phyloP scores from a whole-genome alignment of 257 asterid genomes.

The Solanum sejunctum region DNA sequence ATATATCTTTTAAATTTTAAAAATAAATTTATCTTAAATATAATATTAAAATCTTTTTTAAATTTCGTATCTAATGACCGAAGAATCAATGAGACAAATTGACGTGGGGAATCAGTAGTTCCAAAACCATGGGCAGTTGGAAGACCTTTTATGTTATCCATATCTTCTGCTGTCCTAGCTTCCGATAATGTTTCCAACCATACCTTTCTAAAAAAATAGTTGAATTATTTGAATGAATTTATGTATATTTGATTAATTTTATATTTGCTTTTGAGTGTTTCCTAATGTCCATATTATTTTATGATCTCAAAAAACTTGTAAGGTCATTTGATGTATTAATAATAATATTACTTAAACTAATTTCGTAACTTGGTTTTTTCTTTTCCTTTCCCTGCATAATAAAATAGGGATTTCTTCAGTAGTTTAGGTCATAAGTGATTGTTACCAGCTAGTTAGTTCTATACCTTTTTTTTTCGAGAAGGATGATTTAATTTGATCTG shows the following conservation, averaged over 20 bases:
- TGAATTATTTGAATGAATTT: too few relatives aligned
- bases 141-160: neutral
- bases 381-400: too few relatives aligned
- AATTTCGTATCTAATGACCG: neutral
- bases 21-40: too few relatives aligned
- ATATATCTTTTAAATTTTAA: too few relatives aligned
- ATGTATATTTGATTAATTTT: too few relatives aligned
- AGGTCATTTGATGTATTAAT: neutral
- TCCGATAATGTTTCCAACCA: neutral
- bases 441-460: too few relatives aligned
- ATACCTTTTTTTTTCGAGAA: too few relatives aligned
- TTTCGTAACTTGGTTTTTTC: too few relatives aligned
- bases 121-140: neutral
- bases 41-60: too few relatives aligned
- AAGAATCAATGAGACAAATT: neutral
- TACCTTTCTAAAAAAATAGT: too few relatives aligned
- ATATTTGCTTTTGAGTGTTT: neutral
- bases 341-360: neutral
- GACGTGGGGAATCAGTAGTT: neutral
- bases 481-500: too few relatives aligned
- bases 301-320: neutral
- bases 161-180: neutral
- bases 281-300: neutral
- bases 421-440: too few relatives aligned
- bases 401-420: neutral